Evolutionary conservation across 192 early-diverging fungal genomes (phyloP).

Genomic region (Paraglomus brasilianum): DNA sequence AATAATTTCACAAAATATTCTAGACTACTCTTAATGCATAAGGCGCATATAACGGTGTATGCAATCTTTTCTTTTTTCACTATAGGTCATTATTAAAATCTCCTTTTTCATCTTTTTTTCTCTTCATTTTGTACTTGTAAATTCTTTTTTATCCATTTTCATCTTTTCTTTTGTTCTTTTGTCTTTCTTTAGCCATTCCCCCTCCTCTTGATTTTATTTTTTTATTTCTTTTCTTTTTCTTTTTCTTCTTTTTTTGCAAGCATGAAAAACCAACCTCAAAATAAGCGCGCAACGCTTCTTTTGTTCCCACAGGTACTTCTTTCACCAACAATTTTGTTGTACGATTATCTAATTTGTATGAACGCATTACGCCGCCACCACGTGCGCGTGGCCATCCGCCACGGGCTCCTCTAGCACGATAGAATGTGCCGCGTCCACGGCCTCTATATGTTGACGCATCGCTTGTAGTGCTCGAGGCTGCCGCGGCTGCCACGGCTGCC

Average conservation of each 20-base stretch:
- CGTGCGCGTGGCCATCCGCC: conserved; percentile 41
- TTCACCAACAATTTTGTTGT: conserved; percentile 66
- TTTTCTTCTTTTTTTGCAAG: neutral
- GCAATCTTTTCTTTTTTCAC: too few relatives aligned
- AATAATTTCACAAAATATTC: too few relatives aligned
- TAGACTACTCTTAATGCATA: too few relatives aligned
- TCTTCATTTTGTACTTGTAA: conserved; percentile 2
- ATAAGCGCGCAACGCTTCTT: conserved; percentile 51
- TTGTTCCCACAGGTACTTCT: conserved; percentile 46
- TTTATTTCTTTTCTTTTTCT: neutral
- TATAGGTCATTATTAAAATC: too few relatives aligned
- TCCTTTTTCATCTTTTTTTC: too few relatives aligned
- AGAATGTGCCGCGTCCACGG: conserved; percentile 47
- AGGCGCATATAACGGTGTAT: too few relatives aligned
- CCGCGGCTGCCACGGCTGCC: neutral
- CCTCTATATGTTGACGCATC: conserved; percentile 38
- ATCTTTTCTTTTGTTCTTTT: neutral
- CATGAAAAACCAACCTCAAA: conserved; percentile 58
- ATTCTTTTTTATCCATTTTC: neutral
- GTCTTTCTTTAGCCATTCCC: neutral
- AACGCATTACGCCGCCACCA: conserved; percentile 43
- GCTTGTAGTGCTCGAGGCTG: conserved; percentile 22
- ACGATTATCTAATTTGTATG: conserved; percentile 69
- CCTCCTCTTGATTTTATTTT: neutral
- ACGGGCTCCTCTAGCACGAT: conserved; percentile 49